Conservation (phyloP, 2,329 filamentous ascomycete species). For the Curvularia eragrostidis region DNA sequence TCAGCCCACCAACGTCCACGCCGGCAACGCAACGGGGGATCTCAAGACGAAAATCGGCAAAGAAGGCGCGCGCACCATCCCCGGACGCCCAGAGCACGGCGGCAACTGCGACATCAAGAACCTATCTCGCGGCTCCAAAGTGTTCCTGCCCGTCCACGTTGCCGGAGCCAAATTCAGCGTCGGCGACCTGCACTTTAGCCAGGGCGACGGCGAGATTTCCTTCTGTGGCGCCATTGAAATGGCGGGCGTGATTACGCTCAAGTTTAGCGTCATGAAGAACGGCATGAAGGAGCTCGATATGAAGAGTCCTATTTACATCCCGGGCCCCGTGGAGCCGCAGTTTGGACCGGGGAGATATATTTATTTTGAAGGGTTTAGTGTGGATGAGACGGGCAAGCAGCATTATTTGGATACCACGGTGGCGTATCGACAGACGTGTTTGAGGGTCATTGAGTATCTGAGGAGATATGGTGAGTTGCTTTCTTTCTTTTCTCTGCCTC, state of each 20-base stretch:
- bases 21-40: conserved; percentile 66
- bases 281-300: conserved; percentile 77
- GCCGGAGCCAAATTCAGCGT: conserved; percentile 87
- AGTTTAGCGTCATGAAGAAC: conserved; percentile 84
- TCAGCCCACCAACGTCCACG: conserved; percentile 73
- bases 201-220: conserved; percentile 89
- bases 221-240: conserved; percentile 85
- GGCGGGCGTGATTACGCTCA: conserved; percentile 89
- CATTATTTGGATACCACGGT: conserved; percentile 87
- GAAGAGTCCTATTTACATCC: conserved; percentile 84
- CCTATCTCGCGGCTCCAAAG: conserved; percentile 76
- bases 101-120: conserved; percentile 95
- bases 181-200: conserved; percentile 85
- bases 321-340: conserved; percentile 85
- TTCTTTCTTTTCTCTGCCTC: no score
- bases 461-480: conserved; percentile 68
- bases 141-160: conserved; percentile 88
- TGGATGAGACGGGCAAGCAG: conserved; percentile 87
- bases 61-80: conserved; percentile 86
- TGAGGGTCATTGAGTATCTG: conserved; percentile 81
- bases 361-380: conserved; percentile 89
- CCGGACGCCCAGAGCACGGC: conserved; percentile 82
- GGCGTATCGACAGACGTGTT: conserved; percentile 81
- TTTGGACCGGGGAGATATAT: conserved; percentile 83
- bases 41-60: conserved; percentile 71